Evolutionary conservation across 2,329 filamentous ascomycete species (phyloP).

Genomic region (Trichoderma harzianum): DNA sequence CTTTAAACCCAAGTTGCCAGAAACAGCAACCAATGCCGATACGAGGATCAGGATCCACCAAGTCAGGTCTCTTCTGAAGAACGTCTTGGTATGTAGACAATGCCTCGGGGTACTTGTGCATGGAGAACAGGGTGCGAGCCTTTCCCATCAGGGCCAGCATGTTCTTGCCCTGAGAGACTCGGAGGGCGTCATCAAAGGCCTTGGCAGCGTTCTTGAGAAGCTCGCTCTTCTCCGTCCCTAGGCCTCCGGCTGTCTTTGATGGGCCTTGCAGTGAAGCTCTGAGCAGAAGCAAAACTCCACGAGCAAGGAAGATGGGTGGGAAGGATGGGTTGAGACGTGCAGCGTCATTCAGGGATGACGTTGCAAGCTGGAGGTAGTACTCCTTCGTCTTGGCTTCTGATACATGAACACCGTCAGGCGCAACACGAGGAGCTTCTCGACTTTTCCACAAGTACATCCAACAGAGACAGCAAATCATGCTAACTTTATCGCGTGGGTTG

Average conservation of each 20-base stretch:
- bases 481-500: constrained; percentile 77
- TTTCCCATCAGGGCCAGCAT: constrained; percentile 90
- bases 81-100: constrained; percentile 83
- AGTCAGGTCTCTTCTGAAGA: constrained; percentile 76
- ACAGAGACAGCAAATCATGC: constrained; percentile 78
- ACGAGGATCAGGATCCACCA: constrained; percentile 89
- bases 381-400: constrained; percentile 88
- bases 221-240: constrained; percentile 73
- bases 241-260: constrained; percentile 61
- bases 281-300: constrained; percentile 83
- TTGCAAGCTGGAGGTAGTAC: constrained; percentile 86
- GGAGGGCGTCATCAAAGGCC: constrained; percentile 90
- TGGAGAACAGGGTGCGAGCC: constrained; percentile 79
- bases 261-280: constrained; percentile 80
- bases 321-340: constrained; percentile 89
- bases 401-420: constrained; percentile 59
- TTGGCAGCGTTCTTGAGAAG: constrained; percentile 82
- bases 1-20: constrained; percentile 93
- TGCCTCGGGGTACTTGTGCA: constrained; percentile 82
- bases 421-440: constrained; percentile 66
- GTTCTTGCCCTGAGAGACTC: constrained; percentile 80
- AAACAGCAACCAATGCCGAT: constrained; percentile 96
- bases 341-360: constrained; percentile 89
- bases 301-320: constrained; percentile 84
- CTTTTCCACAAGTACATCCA: constrained; percentile 92